These are phyloP conservation scores for Pseudisothecium myosuroides DNA, from an alignment of 225 moss, liverwort and hornwort species.

Conservation along the genomic window DNA sequence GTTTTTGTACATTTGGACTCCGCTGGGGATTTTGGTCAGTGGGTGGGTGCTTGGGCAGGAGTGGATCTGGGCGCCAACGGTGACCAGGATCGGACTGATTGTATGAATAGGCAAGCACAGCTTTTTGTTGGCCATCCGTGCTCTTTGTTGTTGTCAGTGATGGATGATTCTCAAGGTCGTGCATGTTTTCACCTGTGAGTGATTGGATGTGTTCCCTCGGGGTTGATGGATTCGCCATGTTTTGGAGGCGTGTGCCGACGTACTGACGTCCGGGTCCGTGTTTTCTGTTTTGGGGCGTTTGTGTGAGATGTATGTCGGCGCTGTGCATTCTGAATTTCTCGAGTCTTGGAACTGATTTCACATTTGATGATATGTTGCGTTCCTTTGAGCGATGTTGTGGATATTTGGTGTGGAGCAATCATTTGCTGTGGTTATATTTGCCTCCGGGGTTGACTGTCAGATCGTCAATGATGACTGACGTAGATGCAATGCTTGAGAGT, in stretches of 20 bases:
- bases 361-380: neutral
- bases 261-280: neutral
- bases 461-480: neutral
- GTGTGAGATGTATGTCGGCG: neutral
- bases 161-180: neutral
- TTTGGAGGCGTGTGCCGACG: neutral
- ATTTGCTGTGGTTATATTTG: neutral
- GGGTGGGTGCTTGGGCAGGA: conserved; percentile 47
- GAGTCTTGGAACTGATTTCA: neutral
- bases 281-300: neutral
- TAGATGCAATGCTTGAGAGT: neutral
- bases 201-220: neutral
- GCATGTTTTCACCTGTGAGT: neutral
- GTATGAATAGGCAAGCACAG: conserved; percentile 44
- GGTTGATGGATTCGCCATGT: neutral
- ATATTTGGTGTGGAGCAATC: neutral
- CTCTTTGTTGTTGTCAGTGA: neutral
- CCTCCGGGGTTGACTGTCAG: neutral
- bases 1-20: conserved; percentile 87
- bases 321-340: neutral
- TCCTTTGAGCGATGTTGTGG: neutral
- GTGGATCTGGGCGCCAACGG: conserved; percentile 37
- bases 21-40: conserved; percentile 43
- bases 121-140: conserved; percentile 20
- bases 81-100: conserved; percentile 60